Evolutionary conservation across 768 basidiomycete genomes (phyloP), one percentile per base, ranked within the genome.

Genomic region (Amanita phalloides): DNA sequence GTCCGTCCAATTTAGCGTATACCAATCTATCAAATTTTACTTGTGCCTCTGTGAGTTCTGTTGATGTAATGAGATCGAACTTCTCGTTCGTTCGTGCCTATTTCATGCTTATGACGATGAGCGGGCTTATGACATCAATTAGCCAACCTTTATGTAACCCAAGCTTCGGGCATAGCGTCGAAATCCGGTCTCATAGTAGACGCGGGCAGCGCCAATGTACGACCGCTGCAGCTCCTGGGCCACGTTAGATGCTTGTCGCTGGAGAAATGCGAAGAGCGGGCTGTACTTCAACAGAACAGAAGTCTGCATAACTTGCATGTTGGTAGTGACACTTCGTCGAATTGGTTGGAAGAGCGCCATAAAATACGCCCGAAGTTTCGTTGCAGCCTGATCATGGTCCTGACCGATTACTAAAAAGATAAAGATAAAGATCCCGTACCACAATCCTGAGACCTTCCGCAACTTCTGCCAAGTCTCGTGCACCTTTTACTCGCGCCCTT

Each of bases 151-250:
- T 48, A 98, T 75, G 66, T 74, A 81, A 33, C 82, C 78, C 44
- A 99, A 70, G 61, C 84, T 86, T 42, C 96, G 75, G 21, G 83
- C 76, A 64, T 98, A 99, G 39, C 96, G 72, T 55, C 96, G 73
- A 64, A 97, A 94, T 0, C 86, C 90, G 20, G 96, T 98, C 68
- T 99, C 96, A 54, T 92, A 97, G 64, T 96, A 99, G 20, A 89
- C 77, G 37, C 93, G 81, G 11, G 89, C 86, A 25, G 87, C 80
- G 32, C 78, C 78, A 26, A 86, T 70, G 64, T 99, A 99, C 2
- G 89, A 84, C 48, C 90, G 74, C 63, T 92, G 91, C 21, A 99
- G 70, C 64, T 98, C 94, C 43, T 76, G 76, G 3, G 96, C 93
- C 28, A 93, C 86, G 32, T 74, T 74, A 7, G 84, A 75, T 4